phyloP scores from a whole-genome alignment of 306 rosid genomes.

The Lathyrus sativus region DNA sequence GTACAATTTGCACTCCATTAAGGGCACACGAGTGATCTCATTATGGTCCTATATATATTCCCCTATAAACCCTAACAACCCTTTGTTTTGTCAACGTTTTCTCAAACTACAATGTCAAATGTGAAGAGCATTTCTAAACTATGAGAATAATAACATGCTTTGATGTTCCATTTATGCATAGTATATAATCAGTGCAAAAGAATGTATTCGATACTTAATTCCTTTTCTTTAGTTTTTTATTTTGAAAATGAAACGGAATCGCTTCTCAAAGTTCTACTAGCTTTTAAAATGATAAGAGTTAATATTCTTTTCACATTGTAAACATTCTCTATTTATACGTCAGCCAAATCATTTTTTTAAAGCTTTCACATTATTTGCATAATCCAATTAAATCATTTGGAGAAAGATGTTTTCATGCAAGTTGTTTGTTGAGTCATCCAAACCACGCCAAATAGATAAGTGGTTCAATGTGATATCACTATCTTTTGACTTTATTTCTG shows the following conservation, averaged over 20 bases:
- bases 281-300: background rate
- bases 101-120: slow-evolving; percentile 1
- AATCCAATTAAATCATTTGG: slow-evolving; percentile 13
- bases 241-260: background rate
- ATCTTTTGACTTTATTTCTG: too few relatives aligned
- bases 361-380: background rate
- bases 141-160: slow-evolving; percentile 11
- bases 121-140: slow-evolving; percentile 5
- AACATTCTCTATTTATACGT: slow-evolving; percentile 23
- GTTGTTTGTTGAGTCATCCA: slow-evolving; percentile 18
- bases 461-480: too few relatives aligned
- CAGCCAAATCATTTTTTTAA: background rate
- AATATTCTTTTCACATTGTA: slow-evolving; percentile 30
- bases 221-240: background rate
- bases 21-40: slow-evolving; percentile 36
- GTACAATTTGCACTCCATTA: slow-evolving; percentile 38
- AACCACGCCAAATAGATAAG: background rate
- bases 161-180: background rate
- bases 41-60: slow-evolving; percentile 11
- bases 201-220: background rate
- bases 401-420: slow-evolving; percentile 11
- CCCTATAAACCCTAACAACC: slow-evolving; percentile 34
- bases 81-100: slow-evolving; percentile 4
- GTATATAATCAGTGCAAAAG: slow-evolving; percentile 13
- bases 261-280: slow-evolving; percentile 15